Evolutionary conservation across 2,329 filamentous ascomycete species (phyloP).

Genomic region (Penicillium vulpinum): DNA sequence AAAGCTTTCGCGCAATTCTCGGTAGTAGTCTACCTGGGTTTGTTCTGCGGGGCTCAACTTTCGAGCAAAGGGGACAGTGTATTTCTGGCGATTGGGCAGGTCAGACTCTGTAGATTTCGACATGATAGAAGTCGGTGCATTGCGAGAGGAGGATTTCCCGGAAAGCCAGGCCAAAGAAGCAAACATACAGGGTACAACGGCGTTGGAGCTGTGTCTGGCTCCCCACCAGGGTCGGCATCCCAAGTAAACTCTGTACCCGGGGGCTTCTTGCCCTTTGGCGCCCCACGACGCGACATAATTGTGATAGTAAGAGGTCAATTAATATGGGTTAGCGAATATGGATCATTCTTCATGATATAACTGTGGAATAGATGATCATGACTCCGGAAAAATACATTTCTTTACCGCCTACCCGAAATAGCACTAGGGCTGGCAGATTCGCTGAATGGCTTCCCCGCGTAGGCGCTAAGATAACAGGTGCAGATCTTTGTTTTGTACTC

Average conservation of each 20-base stretch:
- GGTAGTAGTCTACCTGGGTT: slow-evolving; percentile 51
- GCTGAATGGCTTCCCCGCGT: slow-evolving; percentile 10
- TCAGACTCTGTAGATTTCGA: neutral
- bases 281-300: slow-evolving; percentile 43
- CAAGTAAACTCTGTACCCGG: slow-evolving; percentile 46
- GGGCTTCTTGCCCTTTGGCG: slow-evolving; percentile 39
- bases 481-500: slow-evolving; percentile 9
- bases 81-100: slow-evolving; percentile 33
- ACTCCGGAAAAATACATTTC: slow-evolving; percentile 20
- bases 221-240: slow-evolving; percentile 42
- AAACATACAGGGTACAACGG: slow-evolving; percentile 50
- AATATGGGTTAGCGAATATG: neutral
- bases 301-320: neutral
- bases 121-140: neutral
- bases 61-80: slow-evolving; percentile 36
- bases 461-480: slow-evolving; percentile 17
- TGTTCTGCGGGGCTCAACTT: slow-evolving; percentile 46
- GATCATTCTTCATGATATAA: neutral
- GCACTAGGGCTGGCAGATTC: slow-evolving; percentile 13
- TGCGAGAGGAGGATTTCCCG: neutral
- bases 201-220: slow-evolving; percentile 46
- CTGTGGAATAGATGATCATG: slow-evolving; percentile 1
- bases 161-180: slow-evolving; percentile 11
- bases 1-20: slow-evolving; percentile 54
- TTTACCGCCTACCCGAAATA: slow-evolving; percentile 20